These are phyloP conservation scores for Yamadazyma philogaea DNA, from an alignment of 805 yeast genomes.

Conservation along the genomic window DNA sequence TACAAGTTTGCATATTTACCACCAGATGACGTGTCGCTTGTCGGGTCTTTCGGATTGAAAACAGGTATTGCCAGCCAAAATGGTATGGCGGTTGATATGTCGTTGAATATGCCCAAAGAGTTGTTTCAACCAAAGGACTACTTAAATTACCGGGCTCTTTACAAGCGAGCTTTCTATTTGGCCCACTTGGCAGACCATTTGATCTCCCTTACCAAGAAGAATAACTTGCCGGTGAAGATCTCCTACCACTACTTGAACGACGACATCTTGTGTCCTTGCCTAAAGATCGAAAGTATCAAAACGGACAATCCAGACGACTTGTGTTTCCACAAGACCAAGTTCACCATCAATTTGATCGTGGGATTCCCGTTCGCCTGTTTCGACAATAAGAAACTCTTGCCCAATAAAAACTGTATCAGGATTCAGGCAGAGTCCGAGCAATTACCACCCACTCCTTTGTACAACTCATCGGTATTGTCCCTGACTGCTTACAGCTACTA, in stretches of 20 bases:
- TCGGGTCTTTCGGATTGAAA: constrained; percentile 87
- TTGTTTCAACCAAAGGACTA: constrained; percentile 85
- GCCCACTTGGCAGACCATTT: constrained; percentile 74
- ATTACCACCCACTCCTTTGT: constrained; percentile 77
- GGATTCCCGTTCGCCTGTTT: constrained; percentile 72
- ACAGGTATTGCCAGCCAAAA: constrained; percentile 58
- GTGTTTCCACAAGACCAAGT: constrained; percentile 60
- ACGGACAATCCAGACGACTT: constrained; percentile 51
- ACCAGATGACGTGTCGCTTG: constrained; percentile 74
- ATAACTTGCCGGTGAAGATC: constrained; percentile 57
- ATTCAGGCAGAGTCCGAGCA: constrained; percentile 48
- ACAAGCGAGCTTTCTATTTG: constrained; percentile 84
- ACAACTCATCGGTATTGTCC: constrained; percentile 77
- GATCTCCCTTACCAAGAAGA: constrained; percentile 48
- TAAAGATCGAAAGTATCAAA: constrained; percentile 57
- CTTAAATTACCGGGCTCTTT: constrained; percentile 82
- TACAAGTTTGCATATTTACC: constrained; percentile 65
- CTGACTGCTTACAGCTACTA: constrained; percentile 67
- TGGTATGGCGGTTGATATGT: constrained; percentile 71
- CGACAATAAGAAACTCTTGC: constrained; percentile 70
- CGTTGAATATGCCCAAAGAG: constrained; percentile 74
- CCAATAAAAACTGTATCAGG: constrained; percentile 79
- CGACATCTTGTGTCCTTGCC: constrained; percentile 72
- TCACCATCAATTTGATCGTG: constrained; percentile 66
- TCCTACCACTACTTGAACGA: constrained; percentile 69